Evolutionary conservation across 1,284 basidiomycete species (phyloP).

Genomic region (Ceratobasidium sp.): DNA sequence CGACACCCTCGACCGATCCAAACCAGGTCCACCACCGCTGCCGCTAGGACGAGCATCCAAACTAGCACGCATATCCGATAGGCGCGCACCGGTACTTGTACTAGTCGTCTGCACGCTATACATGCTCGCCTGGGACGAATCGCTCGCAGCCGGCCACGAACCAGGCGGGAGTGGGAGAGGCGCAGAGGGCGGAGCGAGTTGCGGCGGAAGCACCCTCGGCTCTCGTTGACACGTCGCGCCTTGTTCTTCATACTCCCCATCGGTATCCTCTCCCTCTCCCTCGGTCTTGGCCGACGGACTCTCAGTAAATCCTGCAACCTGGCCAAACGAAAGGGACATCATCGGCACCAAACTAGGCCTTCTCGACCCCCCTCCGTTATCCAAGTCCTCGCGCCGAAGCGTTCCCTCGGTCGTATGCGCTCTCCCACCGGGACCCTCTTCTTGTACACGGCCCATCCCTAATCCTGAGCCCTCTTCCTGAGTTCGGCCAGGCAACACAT

Average conservation of each 20-base stretch:
- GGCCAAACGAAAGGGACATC: constrained; percentile 41
- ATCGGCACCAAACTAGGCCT: constrained; percentile 28
- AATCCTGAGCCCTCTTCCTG: background rate
- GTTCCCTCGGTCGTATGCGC: background rate
- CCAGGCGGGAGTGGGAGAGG: constrained; percentile 32
- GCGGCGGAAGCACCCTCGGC: constrained; percentile 32
- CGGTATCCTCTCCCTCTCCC: constrained; percentile 4
- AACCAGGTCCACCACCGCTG: background rate
- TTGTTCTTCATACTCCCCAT: constrained; percentile 27
- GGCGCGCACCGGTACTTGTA: background rate
- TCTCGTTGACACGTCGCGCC: constrained; percentile 2
- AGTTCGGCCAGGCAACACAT: constrained; percentile 26
- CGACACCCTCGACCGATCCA: constrained; percentile 28
- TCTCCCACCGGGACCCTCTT: constrained; percentile 3
- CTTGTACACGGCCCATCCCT: constrained; percentile 11
- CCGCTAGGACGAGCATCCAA: background rate
- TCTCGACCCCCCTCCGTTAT: constrained; percentile 15
- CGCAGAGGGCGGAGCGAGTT: constrained; percentile 29
- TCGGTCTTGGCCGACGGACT: background rate
- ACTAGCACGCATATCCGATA: background rate
- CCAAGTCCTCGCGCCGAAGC: background rate
- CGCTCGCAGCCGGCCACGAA: constrained; percentile 18
- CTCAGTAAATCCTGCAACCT: background rate
- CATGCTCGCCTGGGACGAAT: constrained; percentile 27
- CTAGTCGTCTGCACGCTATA: constrained; percentile 41